phyloP scores from a whole-genome alignment of 1,284 basidiomycete species.

The Irpex rosettiformis region DNA sequence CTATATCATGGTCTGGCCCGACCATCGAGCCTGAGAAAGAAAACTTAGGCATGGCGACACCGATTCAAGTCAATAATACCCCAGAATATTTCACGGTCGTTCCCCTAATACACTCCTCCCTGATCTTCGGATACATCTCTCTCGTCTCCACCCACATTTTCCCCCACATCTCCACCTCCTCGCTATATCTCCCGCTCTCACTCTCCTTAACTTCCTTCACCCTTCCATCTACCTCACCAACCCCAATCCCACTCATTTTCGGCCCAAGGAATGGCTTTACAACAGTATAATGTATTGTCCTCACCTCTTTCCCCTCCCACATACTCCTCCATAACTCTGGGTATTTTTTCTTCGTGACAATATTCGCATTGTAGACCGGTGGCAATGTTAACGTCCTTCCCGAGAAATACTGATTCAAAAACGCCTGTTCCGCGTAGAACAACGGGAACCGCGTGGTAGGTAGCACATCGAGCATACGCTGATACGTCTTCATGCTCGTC shows the following conservation, averaged over 20 bases:
- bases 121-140: slow-evolving; percentile 1
- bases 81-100: background rate
- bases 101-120: background rate
- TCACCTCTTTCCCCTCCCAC: slow-evolving; percentile 25
- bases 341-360: slow-evolving; percentile 38
- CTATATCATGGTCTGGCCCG: no score
- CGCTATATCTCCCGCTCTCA: slow-evolving; percentile 25
- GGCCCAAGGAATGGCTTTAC: slow-evolving; percentile 36
- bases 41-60: no score
- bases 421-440: slow-evolving; percentile 40
- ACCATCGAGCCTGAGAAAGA: no score
- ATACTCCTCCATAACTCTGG: slow-evolving; percentile 35
- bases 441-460: slow-evolving; percentile 33
- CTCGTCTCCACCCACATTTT: slow-evolving; percentile 13
- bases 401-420: slow-evolving; percentile 42
- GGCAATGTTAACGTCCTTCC: slow-evolving; percentile 36
- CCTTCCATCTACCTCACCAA: slow-evolving; percentile 44
- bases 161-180: slow-evolving; percentile 16
- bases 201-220: slow-evolving; percentile 32
- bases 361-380: slow-evolving; percentile 43
- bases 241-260: slow-evolving; percentile 6
- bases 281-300: slow-evolving; percentile 41
- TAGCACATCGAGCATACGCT: slow-evolving; percentile 34
- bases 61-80: background rate
- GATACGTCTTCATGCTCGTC: slow-evolving; percentile 30